Percentiles rank a stretch among this genome's conserved stretches.
Evolutionary conservation across 2,329 filamentous ascomycete species (phyloP).

Genomic region (Sarocladiaceae sp.): DNA sequence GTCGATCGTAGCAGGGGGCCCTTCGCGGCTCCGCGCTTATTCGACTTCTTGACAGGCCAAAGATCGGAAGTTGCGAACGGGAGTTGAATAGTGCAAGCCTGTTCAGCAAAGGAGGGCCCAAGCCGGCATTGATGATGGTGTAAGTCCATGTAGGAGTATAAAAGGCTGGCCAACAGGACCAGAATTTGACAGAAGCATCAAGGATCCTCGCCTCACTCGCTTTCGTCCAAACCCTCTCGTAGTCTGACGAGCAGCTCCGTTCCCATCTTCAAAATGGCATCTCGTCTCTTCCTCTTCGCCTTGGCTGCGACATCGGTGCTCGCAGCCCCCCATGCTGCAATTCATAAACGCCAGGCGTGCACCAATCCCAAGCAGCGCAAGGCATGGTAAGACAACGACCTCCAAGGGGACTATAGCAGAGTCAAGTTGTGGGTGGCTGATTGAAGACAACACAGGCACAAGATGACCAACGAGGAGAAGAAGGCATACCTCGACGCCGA

Average conservation of each 20-base stretch:
- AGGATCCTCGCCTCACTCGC: not conserved
- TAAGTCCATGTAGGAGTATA: not conserved
- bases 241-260: not conserved
- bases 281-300: not conserved
- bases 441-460: not conserved
- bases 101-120: not conserved
- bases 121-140: not conserved
- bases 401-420: not conserved
- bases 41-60: not conserved
- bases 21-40: not conserved
- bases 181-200: not conserved
- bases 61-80: not conserved
- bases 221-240: not conserved
- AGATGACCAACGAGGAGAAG: slow-evolving; percentile 7
- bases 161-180: not conserved
- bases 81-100: not conserved
- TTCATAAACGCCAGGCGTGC: slow-evolving; percentile 3
- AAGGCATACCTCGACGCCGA: slow-evolving; percentile 7
- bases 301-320: not conserved
- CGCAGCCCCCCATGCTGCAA: not conserved
- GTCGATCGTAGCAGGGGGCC: not conserved
- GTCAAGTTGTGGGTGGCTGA: not conserved
- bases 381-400: not conserved
- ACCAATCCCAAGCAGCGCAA: slow-evolving; percentile 8
- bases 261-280: not conserved